phyloP scores from a whole-genome alignment of 75 land plant species.

The Gnetum montanum region DNA sequence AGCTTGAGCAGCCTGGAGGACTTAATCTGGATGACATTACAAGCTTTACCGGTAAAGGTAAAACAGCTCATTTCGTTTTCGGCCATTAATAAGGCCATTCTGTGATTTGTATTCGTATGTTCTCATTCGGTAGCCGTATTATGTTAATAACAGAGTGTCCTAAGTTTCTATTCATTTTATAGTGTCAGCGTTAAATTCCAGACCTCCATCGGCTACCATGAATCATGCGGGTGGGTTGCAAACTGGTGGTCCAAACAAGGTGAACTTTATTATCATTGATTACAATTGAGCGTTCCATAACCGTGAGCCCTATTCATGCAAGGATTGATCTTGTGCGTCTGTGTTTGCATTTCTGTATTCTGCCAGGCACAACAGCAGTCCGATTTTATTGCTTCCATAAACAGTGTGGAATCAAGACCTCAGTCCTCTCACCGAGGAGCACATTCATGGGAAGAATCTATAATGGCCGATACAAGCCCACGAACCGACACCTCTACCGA shows the following conservation, averaged over 20 bases:
- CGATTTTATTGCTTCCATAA: conserved; percentile 6
- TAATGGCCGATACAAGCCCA: conserved; percentile 44
- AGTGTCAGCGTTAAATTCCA: conserved; percentile 3
- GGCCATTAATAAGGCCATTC: background rate
- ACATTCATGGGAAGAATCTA: conserved; percentile 51
- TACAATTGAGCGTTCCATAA: background rate
- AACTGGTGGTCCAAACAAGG: background rate
- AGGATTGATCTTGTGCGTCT: background rate
- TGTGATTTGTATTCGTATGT: background rate
- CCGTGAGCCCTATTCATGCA: background rate
- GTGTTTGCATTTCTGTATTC: background rate
- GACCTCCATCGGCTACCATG: background rate
- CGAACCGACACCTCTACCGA: conserved; percentile 65
- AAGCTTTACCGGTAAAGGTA: conserved; percentile 2
- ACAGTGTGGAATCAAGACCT: conserved; percentile 4
- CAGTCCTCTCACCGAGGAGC: conserved; percentile 12
- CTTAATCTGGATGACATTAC: conserved; percentile 4
- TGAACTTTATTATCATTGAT: background rate
- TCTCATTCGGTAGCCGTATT: too few species aligned
- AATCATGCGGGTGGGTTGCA: conserved; percentile 4
- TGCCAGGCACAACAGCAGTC: conserved; percentile 2
- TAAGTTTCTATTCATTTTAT: background rate
- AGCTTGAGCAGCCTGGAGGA: conserved; percentile 5
- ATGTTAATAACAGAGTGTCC: too few species aligned
- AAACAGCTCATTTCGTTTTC: background rate